Conservation (phyloP, 805 yeast species). For the Myxozyma kluyveri region DNA sequence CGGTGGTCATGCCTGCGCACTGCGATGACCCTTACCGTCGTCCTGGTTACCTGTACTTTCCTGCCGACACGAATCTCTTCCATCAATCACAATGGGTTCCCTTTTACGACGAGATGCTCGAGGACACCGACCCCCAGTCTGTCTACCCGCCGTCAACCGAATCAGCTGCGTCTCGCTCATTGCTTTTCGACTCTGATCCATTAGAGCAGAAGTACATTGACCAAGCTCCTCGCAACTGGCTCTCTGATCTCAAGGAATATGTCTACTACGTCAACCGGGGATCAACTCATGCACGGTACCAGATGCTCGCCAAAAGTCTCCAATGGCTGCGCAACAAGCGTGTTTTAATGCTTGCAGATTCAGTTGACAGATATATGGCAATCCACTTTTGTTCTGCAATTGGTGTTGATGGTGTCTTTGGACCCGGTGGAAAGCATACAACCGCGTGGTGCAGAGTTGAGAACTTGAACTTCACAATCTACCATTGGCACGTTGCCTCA, state of each 20-base stretch:
- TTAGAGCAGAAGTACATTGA: not conserved
- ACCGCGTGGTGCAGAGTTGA: constrained; percentile 19
- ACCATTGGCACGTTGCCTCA: constrained; percentile 26
- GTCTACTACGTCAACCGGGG: not conserved
- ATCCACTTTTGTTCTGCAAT: constrained; percentile 9
- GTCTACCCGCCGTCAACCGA: not conserved
- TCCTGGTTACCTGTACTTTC: constrained; percentile 21
- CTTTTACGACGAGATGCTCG: constrained; percentile 1
- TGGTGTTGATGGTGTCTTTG: constrained; percentile 5
- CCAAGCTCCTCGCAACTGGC: constrained; percentile 1
- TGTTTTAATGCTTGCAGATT: constrained; percentile 19
- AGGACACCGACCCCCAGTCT: not conserved
- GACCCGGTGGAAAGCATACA: constrained; percentile 12
- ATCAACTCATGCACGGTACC: not conserved
- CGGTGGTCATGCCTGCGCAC: constrained; percentile 4
- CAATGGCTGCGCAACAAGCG: constrained; percentile 18
- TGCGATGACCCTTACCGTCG: constrained; percentile 22
- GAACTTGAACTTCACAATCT: constrained; percentile 18
- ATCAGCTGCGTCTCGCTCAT: not conserved
- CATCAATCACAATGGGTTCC: constrained; percentile 7
- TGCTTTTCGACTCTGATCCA: constrained; percentile 2
- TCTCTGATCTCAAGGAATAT: not conserved
- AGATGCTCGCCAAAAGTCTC: not conserved
- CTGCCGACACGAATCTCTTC: not conserved
- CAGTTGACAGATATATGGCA: constrained; percentile 19